Evolutionary conservation across 768 basidiomycete genomes (phyloP).

Genomic region (Tylopilus intermedius): DNA sequence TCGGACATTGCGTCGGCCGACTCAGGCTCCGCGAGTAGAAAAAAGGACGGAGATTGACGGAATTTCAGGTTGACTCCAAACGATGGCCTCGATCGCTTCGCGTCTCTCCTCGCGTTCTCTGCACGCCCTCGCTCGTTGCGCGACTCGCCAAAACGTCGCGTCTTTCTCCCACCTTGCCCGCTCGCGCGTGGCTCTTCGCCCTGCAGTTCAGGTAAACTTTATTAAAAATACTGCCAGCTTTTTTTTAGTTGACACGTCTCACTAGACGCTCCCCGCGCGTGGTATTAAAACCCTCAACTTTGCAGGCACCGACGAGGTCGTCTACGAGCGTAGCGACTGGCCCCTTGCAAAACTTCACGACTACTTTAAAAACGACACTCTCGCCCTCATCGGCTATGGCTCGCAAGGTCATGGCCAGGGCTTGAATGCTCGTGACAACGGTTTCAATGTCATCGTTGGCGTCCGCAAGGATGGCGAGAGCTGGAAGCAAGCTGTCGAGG

Average conservation of each 20-base stretch:
- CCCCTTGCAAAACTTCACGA: slow-evolving; percentile 96
- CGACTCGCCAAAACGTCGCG: slow-evolving; percentile 43
- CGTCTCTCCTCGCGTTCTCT: slow-evolving; percentile 63
- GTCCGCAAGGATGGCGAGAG: slow-evolving; percentile 95
- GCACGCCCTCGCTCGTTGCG: slow-evolving; percentile 62
- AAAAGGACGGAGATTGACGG: slow-evolving; percentile 1
- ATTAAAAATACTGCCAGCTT: slow-evolving; percentile 21
- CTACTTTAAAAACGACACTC: slow-evolving; percentile 99
- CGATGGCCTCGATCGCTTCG: slow-evolving; percentile 55
- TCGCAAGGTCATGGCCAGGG: slow-evolving; percentile 99
- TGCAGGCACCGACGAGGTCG: slow-evolving; percentile 87
- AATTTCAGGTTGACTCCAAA: slow-evolving; percentile 2
- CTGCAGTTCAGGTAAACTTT: slow-evolving; percentile 27
- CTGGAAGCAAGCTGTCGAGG: slow-evolving; percentile 92
- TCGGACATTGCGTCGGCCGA: slow-evolving; percentile 17
- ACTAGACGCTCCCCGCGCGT: slow-evolving; percentile 49
- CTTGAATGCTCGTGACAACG: slow-evolving; percentile 98
- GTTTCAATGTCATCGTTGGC: slow-evolving; percentile 96
- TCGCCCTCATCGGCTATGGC: slow-evolving; percentile 98
- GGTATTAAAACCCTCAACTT: slow-evolving; percentile 96
- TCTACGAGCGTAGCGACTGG: slow-evolving; percentile 98
- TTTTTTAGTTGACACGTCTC: slow-evolving; percentile 4
- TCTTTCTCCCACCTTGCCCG: slow-evolving; percentile 67
- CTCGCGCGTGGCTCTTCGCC: slow-evolving; percentile 30
- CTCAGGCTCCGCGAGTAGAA: slow-evolving; percentile 2